Percentiles rank a stretch among this genome's conserved stretches.
Evolutionary conservation across 108 stramenopile genomes (phyloP).

Genomic region (Discostella stelligeroides): DNA sequence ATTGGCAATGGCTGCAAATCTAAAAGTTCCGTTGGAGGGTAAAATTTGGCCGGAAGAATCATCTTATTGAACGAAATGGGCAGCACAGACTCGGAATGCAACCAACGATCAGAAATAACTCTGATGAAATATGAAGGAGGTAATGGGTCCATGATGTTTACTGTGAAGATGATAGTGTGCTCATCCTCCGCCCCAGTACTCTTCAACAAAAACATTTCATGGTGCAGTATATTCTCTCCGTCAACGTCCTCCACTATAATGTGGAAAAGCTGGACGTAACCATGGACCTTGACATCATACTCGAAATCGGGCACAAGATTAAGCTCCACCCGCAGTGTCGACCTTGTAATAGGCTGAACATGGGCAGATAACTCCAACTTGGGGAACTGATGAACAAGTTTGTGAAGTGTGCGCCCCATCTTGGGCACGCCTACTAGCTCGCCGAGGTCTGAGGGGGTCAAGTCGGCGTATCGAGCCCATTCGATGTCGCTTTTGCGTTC

Average conservation of each 20-base stretch:
- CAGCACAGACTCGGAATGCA: slow-evolving; percentile 90
- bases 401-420: slow-evolving; percentile 96
- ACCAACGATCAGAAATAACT: slow-evolving; percentile 96
- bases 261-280: slow-evolving; percentile 91
- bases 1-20: slow-evolving; percentile 95
- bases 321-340: slow-evolving; percentile 93
- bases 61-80: slow-evolving; percentile 96
- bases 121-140: slow-evolving; percentile 97
- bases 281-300: slow-evolving; percentile 93
- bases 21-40: slow-evolving; percentile 94
- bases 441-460: slow-evolving; percentile 95
- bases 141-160: slow-evolving; percentile 94
- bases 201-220: slow-evolving; percentile 90
- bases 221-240: slow-evolving; percentile 93
- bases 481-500: slow-evolving; percentile 96
- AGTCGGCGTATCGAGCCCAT: slow-evolving; percentile 94
- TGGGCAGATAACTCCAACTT: slow-evolving; percentile 90
- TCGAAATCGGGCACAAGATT: slow-evolving; percentile 92
- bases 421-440: slow-evolving; percentile 97
- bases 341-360: slow-evolving; percentile 97
- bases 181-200: slow-evolving; percentile 81
- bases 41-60: slow-evolving; percentile 95
- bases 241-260: slow-evolving; percentile 97
- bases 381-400: slow-evolving; percentile 97
- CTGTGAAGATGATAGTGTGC: slow-evolving; percentile 89